Percentiles rank a stretch among this genome's conserved stretches.
These are phyloP conservation scores for Boletellus deceptivus DNA, from an alignment of 1,284 basidiomycete genomes.

Conservation along the genomic window DNA sequence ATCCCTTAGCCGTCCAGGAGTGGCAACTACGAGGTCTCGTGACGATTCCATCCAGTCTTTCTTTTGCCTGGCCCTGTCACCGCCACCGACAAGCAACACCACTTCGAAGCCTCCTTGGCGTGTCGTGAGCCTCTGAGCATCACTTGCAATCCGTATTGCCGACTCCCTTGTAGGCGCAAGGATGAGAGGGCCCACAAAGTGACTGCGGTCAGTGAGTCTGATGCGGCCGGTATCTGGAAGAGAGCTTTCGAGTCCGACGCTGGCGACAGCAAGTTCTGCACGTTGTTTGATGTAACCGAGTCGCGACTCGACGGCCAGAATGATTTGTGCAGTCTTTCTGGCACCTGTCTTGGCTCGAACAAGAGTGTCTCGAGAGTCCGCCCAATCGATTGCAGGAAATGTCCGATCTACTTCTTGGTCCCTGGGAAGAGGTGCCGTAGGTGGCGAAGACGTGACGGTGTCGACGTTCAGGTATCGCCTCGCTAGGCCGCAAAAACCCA, in stretches of 20 bases:
- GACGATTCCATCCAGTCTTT: slow-evolving; percentile 62
- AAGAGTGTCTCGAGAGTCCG: slow-evolving; percentile 57
- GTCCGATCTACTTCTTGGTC: neutral
- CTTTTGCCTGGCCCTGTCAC: slow-evolving; percentile 65
- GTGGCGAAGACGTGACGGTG: neutral
- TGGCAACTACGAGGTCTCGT: slow-evolving; percentile 89
- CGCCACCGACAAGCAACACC: slow-evolving; percentile 81
- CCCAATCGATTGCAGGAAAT: slow-evolving; percentile 32
- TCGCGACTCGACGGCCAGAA: slow-evolving; percentile 84
- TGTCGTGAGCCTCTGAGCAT: slow-evolving; percentile 69
- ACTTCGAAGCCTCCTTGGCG: slow-evolving; percentile 72
- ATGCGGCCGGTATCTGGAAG: slow-evolving; percentile 33
- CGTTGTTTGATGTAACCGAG: slow-evolving; percentile 47
- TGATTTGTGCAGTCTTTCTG: slow-evolving; percentile 91
- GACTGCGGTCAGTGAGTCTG: slow-evolving; percentile 39
- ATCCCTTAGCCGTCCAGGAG: slow-evolving; percentile 88
- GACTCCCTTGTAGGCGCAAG: slow-evolving; percentile 94
- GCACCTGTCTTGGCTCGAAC: slow-evolving; percentile 92
- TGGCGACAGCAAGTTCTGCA: slow-evolving; percentile 39
- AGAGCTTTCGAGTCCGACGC: slow-evolving; percentile 41
- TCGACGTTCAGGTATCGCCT: slow-evolving; percentile 3
- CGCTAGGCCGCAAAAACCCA: slow-evolving; percentile 3
- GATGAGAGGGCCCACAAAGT: slow-evolving; percentile 74
- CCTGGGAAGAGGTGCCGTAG: neutral
- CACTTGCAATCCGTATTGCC: slow-evolving; percentile 90